These are phyloP conservation scores for Nematocida ironsii DNA, from an alignment of 371 early-diverging fungal genomes.

Conservation along the genomic window DNA sequence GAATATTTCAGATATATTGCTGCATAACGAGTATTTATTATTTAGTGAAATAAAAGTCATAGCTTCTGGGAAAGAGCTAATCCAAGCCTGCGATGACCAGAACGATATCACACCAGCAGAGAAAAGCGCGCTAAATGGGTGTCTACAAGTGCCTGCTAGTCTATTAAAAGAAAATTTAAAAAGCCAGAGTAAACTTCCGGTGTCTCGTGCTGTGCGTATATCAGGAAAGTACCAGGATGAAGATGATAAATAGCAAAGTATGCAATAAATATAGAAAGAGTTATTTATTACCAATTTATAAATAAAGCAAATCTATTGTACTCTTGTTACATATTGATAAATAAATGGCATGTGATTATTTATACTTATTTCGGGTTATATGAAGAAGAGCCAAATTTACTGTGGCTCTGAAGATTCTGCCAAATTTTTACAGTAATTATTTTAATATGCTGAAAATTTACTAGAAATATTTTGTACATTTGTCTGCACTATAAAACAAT, in stretches of 20 bases:
- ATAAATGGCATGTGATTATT: too few species aligned
- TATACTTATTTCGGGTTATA: too few species aligned
- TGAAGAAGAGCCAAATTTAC: too few species aligned
- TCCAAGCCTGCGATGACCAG: constrained; percentile 22
- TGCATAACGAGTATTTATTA: constrained; percentile 22
- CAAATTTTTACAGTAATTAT: too few species aligned
- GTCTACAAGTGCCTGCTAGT: background rate
- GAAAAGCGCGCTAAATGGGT: constrained; percentile 23
- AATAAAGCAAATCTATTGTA: too few species aligned
- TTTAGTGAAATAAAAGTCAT: constrained; percentile 42
- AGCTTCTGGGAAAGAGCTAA: constrained; percentile 15
- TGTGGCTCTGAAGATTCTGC: too few species aligned
- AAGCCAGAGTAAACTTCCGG: constrained; percentile 52
- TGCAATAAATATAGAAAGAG: too few species aligned
- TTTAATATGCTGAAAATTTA: too few species aligned
- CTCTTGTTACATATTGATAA: too few species aligned
- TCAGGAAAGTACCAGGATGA: constrained; percentile 34
- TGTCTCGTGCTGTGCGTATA: constrained; percentile 27
- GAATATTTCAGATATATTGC: constrained; percentile 9
- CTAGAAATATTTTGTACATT: too few species aligned
- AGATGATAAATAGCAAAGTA: background rate
- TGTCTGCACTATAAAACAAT: too few species aligned
- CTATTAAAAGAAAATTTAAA: constrained; percentile 42
- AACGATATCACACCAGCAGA: constrained; percentile 33
- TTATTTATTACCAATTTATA: too few species aligned